These are phyloP conservation scores for Lachancea quebecensis DNA, from an alignment of 805 yeast species.

Conservation along the genomic window DNA sequence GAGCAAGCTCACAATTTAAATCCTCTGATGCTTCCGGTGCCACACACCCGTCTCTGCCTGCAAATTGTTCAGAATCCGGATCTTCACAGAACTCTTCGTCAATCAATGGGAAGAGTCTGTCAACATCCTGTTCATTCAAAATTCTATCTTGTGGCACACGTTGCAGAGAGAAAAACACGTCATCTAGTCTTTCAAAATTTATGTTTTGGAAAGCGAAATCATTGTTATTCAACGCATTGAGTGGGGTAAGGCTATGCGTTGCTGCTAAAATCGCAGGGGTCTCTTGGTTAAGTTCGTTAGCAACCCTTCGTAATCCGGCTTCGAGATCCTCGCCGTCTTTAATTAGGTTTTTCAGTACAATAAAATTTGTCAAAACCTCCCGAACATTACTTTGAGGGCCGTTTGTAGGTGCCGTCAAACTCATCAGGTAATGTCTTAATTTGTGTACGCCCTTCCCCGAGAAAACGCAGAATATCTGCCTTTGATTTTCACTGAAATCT, in stretches of 20 bases:
- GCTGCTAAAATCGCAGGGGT: conserved; percentile 32
- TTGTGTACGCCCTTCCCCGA: conserved; percentile 82
- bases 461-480: conserved; percentile 82
- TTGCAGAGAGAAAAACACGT: conserved; percentile 23
- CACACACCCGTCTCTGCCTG: conserved; percentile 23
- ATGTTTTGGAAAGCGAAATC: conserved; percentile 29
- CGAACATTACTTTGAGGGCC: conserved; percentile 31
- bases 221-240: conserved; percentile 23
- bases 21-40: conserved; percentile 28
- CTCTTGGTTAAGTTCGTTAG: conserved; percentile 26
- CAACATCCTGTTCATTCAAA: conserved; percentile 19
- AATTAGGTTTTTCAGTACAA: conserved; percentile 23
- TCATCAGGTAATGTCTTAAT: conserved; percentile 61
- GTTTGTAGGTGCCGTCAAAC: conserved; percentile 30
- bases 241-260: conserved; percentile 25
- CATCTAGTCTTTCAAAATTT: conserved; percentile 26
- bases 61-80: conserved; percentile 27
- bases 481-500: conserved; percentile 83
- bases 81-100: conserved; percentile 29
- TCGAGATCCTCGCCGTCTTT: conserved; percentile 23
- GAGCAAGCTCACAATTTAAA: conserved; percentile 28
- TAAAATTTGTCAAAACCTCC: conserved; percentile 27
- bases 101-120: conserved; percentile 17
- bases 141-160: conserved; percentile 8
- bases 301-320: conserved; percentile 25